A percentile compares a stretch with the other conserved stretches of the same genome.
These are phyloP conservation scores for Komagataella populi DNA, from an alignment of 805 yeast genomes.

Conservation along the genomic window DNA sequence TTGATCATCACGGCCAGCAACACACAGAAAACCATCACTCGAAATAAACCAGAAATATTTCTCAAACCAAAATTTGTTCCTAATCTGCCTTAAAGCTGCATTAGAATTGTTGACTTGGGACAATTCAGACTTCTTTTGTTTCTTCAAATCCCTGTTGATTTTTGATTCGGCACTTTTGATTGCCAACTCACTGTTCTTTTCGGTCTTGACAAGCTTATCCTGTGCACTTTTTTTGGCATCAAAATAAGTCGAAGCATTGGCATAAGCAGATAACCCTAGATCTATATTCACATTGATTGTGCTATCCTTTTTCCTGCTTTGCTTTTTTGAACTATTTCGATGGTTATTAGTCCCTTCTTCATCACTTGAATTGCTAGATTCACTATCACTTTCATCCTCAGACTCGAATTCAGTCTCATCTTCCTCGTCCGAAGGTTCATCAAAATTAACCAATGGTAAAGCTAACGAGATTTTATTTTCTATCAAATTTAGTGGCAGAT, in stretches of 20 bases:
- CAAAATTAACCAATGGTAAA: conserved; percentile 33
- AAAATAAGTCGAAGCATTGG: conserved; percentile 77
- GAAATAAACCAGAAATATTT: conserved; percentile 92
- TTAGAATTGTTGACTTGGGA: conserved; percentile 14
- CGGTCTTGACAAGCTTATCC: conserved; percentile 70
- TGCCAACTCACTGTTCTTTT: conserved; percentile 63
- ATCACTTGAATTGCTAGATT: conserved; percentile 22
- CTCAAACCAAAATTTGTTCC: conserved; percentile 83
- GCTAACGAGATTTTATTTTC: conserved; percentile 50
- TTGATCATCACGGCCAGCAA: conserved; percentile 73
- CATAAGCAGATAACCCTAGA: conserved; percentile 62
- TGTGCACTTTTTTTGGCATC: conserved; percentile 64
- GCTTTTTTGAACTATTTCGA: conserved; percentile 1
- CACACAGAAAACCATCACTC: conserved; percentile 72
- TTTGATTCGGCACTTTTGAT: conserved; percentile 71
- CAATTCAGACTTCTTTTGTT: conserved; percentile 32
- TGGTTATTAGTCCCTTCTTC: conserved; percentile 14
- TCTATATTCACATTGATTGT: conserved; percentile 49
- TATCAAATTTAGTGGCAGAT: conserved; percentile 54
- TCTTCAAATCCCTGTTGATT: conserved; percentile 58
- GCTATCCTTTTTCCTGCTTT: conserved; percentile 7
- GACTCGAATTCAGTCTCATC: conserved; percentile 9
- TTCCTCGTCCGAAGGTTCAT: conserved; percentile 21
- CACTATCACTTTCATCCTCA: conserved; percentile 17
- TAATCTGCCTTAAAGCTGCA: conserved; percentile 35